Percentiles rank a stretch among this genome's conserved stretches.
These are phyloP conservation scores for Debaryomyces tyrocola DNA, from an alignment of 805 yeast genomes.

Conservation along the genomic window DNA sequence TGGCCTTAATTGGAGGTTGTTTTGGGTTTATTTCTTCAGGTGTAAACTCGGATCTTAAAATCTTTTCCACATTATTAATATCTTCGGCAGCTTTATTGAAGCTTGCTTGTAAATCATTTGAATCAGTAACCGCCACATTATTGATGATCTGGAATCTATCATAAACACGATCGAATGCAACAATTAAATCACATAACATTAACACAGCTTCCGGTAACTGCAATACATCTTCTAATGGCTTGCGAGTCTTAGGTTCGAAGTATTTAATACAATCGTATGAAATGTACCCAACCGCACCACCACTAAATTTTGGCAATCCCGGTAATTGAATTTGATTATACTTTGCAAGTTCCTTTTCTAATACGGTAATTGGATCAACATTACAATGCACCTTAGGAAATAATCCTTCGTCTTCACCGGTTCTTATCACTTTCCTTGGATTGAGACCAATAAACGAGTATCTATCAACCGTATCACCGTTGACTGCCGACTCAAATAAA, in stretches of 20 bases:
- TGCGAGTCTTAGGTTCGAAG: slow-evolving; percentile 88
- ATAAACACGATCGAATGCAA: slow-evolving; percentile 92
- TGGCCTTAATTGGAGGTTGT: slow-evolving; percentile 69
- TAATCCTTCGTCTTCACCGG: slow-evolving; percentile 62
- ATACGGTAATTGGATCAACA: slow-evolving; percentile 73
- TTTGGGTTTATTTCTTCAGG: slow-evolving; percentile 57
- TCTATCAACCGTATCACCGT: slow-evolving; percentile 86
- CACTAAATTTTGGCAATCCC: slow-evolving; percentile 79
- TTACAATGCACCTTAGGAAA: slow-evolving; percentile 37
- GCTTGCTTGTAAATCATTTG: slow-evolving; percentile 37
- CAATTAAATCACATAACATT: slow-evolving; percentile 86
- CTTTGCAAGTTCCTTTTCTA: slow-evolving; percentile 71
- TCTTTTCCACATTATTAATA: slow-evolving; percentile 55
- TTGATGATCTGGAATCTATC: slow-evolving; percentile 90
- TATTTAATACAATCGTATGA: slow-evolving; percentile 96
- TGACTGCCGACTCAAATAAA: slow-evolving; percentile 82
- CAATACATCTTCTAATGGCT: slow-evolving; percentile 73
- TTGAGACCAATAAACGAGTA: slow-evolving; percentile 87
- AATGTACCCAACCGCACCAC: slow-evolving; percentile 96
- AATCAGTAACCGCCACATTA: slow-evolving; percentile 56
- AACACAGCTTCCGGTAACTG: slow-evolving; percentile 87
- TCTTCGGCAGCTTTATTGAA: slow-evolving; percentile 54
- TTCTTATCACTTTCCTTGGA: slow-evolving; percentile 78
- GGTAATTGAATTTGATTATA: slow-evolving; percentile 75
- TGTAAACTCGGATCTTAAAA: slow-evolving; percentile 45